Evolutionary conservation across 768 basidiomycete species (phyloP).

Genomic region (Trametes elegans): DNA sequence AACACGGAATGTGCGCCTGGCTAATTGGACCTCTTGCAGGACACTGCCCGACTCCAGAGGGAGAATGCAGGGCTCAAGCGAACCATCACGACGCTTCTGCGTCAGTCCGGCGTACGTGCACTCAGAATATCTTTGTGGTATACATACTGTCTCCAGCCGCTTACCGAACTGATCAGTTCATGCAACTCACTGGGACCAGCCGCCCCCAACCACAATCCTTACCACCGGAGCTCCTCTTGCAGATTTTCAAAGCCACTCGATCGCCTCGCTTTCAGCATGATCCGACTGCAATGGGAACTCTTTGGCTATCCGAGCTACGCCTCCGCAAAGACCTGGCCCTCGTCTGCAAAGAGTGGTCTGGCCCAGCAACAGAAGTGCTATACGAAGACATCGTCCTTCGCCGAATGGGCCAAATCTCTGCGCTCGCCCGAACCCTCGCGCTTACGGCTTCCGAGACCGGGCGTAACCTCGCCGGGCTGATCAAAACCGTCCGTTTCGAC

Average conservation of each 20-base stretch:
- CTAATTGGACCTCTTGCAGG: too few relatives aligned
- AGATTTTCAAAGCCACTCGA: not conserved
- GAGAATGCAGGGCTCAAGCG: too few relatives aligned
- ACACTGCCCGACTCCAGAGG: too few relatives aligned
- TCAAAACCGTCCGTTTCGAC: constrained; percentile 5
- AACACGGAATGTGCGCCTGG: too few relatives aligned
- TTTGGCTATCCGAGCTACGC: not conserved
- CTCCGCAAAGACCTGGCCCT: constrained; percentile 5
- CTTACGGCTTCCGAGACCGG: not conserved
- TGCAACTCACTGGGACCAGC: too few relatives aligned
- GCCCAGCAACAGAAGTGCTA: constrained; percentile 4
- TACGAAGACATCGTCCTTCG: constrained; percentile 12
- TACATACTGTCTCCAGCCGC: too few relatives aligned
- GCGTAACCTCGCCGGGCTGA: not conserved
- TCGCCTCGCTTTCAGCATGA: not conserved
- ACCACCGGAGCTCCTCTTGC: constrained; percentile 6
- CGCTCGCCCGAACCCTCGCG: not conserved
- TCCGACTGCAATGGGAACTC: not conserved
- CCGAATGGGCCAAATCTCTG: constrained; percentile 7
- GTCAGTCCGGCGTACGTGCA: too few relatives aligned
- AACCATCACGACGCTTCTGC: too few relatives aligned
- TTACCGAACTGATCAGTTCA: too few relatives aligned
- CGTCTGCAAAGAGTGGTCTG: constrained; percentile 5
- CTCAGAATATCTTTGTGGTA: too few relatives aligned
- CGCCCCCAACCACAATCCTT: not conserved